A percentile compares a stretch with the other conserved stretches of the same genome.
Conservation (phyloP, 108 stramenopile genomes). For the Discostella stelligeroides region DNA sequence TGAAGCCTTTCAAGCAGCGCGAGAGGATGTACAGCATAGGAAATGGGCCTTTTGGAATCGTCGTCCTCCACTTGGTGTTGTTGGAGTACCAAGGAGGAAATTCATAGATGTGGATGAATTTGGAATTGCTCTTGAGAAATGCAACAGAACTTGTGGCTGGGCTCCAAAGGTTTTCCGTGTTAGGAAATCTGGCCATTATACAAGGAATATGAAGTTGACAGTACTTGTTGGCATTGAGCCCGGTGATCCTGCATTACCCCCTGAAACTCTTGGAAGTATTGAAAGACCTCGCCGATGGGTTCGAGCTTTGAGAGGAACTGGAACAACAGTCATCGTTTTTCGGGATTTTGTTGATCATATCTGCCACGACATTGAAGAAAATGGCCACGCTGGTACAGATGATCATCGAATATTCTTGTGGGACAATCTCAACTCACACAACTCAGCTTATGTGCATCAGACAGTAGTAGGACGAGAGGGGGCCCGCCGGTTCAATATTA, state of each 20-base stretch:
- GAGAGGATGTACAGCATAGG: neutral
- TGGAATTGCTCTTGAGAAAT: conserved; percentile 13
- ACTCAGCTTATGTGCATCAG: conserved; percentile 14
- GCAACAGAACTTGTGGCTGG: conserved; percentile 10
- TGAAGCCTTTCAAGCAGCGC: conserved; percentile 17
- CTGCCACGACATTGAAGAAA: conserved; percentile 11
- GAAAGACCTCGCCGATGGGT: conserved; percentile 15
- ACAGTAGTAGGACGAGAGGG: conserved; percentile 2
- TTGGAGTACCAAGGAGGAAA: too few relatives aligned
- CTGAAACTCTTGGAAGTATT: conserved; percentile 1
- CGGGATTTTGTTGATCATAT: conserved; percentile 15
- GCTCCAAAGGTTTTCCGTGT: neutral
- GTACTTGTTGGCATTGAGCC: too few relatives aligned
- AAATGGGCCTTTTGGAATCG: neutral
- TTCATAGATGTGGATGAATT: too few relatives aligned
- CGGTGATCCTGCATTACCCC: too few relatives aligned
- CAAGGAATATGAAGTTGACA: too few relatives aligned
- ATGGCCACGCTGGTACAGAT: conserved; percentile 1
- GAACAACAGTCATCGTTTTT: conserved; percentile 8
- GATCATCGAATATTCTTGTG: too few relatives aligned
- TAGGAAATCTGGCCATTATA: conserved; percentile 19
- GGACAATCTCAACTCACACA: conserved; percentile 2
- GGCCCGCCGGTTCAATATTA: too few relatives aligned
- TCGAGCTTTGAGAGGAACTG: neutral
- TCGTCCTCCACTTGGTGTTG: conserved; percentile 16